Evolutionary conservation across 164 flowering plant genomes (phyloP).

Genomic region (Nelumbo lutea): DNA sequence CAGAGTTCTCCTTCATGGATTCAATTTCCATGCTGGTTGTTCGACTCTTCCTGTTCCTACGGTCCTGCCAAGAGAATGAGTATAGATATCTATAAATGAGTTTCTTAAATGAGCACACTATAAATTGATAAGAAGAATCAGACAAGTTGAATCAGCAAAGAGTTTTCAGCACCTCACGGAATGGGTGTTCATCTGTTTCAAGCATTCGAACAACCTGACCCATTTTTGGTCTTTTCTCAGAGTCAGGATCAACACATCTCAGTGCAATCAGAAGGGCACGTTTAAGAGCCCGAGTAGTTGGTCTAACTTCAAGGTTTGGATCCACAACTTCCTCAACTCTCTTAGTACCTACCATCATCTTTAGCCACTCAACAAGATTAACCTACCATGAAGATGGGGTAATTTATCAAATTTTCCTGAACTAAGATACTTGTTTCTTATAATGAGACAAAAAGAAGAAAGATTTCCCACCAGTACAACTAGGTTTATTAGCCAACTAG

Average conservation of each 20-base stretch:
- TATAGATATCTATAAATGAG: not conserved
- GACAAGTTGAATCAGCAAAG: not conserved
- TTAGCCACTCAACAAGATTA: slow-evolving; percentile 52
- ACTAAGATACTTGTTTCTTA: not conserved
- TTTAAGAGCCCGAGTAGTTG: slow-evolving; percentile 32
- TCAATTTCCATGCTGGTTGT: slow-evolving; percentile 64
- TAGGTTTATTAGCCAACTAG: not conserved
- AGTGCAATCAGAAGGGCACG: slow-evolving; percentile 43
- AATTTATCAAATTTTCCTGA: not conserved
- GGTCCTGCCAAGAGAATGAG: slow-evolving; percentile 38
- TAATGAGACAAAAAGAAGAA: not conserved
- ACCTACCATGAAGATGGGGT: slow-evolving; percentile 24
- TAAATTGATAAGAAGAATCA: not conserved
- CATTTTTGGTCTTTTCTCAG: slow-evolving; percentile 42
- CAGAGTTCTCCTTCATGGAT: slow-evolving; percentile 32
- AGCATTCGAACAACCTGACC: slow-evolving; percentile 38
- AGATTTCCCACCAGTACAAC: not conserved
- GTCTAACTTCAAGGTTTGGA: slow-evolving; percentile 32
- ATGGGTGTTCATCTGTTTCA: slow-evolving; percentile 34
- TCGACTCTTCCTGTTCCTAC: slow-evolving; percentile 57
- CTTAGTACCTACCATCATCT: slow-evolving; percentile 39
- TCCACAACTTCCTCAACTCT: slow-evolving; percentile 42
- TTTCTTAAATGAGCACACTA: not conserved
- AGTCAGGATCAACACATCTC: slow-evolving; percentile 46
- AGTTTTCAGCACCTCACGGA: slow-evolving; percentile 24